These are phyloP conservation scores for Penicillium sumatraense DNA, from an alignment of 2,329 filamentous ascomycete species.

Conservation along the genomic window DNA sequence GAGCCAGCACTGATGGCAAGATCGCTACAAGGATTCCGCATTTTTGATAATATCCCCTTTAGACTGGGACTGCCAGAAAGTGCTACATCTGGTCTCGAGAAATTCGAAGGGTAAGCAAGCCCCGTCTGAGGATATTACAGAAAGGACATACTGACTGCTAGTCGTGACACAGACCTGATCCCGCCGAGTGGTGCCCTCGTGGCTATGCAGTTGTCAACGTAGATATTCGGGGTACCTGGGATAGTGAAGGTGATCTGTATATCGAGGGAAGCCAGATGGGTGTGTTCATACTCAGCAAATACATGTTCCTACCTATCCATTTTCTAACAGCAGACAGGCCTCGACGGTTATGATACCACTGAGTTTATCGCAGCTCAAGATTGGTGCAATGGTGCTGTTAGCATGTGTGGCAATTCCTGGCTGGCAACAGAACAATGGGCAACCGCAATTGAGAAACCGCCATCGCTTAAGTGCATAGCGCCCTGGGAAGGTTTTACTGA, in stretches of 20 bases:
- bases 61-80: background rate
- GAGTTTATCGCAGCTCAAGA: slow-evolving; percentile 1
- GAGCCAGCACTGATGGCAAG: background rate
- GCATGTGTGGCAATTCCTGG: slow-evolving; percentile 7
- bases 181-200: slow-evolving; percentile 5
- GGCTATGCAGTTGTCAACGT: slow-evolving; percentile 10
- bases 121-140: background rate
- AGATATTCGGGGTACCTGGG: slow-evolving; percentile 2
- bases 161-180: background rate
- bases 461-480: slow-evolving; percentile 7
- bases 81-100: background rate
- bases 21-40: background rate
- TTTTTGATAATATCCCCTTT: background rate
- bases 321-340: background rate
- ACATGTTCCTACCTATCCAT: background rate
- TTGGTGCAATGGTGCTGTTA: slow-evolving; percentile 7
- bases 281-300: background rate
- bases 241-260: slow-evolving; percentile 5
- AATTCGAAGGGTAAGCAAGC: slow-evolving; percentile 5
- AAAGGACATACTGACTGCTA: background rate
- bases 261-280: slow-evolving; percentile 11
- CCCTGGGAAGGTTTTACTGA: slow-evolving; percentile 8
- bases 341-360: background rate
- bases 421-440: slow-evolving; percentile 3
- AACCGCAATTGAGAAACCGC: background rate